These are phyloP conservation scores for Rusavskia elegans DNA, from an alignment of 495 filamentous ascomycete species.

Conservation along the genomic window DNA sequence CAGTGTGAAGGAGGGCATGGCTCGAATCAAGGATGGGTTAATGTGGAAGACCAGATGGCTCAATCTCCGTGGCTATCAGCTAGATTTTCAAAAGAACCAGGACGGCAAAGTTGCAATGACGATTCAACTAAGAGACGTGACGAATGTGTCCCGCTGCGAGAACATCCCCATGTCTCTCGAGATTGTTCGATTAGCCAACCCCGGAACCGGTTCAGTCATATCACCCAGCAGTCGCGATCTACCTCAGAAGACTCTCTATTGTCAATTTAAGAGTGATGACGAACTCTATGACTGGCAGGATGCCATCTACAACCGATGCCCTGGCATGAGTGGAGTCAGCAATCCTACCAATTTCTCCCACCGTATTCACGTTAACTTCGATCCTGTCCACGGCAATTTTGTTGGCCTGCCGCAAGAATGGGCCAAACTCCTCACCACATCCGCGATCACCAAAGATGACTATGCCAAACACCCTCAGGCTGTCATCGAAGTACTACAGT, in stretches of 20 bases:
- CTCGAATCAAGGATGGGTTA: conserved; percentile 73
- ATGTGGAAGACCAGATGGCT: conserved; percentile 85
- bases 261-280: conserved; percentile 83
- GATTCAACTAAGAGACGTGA: conserved; percentile 69
- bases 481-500: conserved; percentile 91
- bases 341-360: conserved; percentile 97
- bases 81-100: conserved; percentile 86
- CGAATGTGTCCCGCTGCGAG: conserved; percentile 73
- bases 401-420: conserved; percentile 88
- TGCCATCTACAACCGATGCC: conserved; percentile 87
- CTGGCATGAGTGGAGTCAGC: conserved; percentile 93
- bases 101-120: conserved; percentile 65
- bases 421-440: conserved; percentile 87
- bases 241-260: conserved; percentile 61
- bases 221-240: conserved; percentile 43
- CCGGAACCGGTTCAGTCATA: conserved; percentile 42
- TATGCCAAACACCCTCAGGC: conserved; percentile 97
- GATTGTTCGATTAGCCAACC: conserved; percentile 55
- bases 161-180: conserved; percentile 80
- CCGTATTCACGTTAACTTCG: conserved; percentile 93
- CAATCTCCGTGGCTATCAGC: conserved; percentile 69
- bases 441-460: conserved; percentile 93
- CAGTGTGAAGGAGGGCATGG: conserved; percentile 78
- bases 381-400: conserved; percentile 82
- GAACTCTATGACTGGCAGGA: conserved; percentile 98